Percentiles rank a stretch among this genome's conserved stretches.
These are phyloP conservation scores for Amauroascus niger DNA, from an alignment of 2,329 filamentous ascomycete species.

Conservation along the genomic window DNA sequence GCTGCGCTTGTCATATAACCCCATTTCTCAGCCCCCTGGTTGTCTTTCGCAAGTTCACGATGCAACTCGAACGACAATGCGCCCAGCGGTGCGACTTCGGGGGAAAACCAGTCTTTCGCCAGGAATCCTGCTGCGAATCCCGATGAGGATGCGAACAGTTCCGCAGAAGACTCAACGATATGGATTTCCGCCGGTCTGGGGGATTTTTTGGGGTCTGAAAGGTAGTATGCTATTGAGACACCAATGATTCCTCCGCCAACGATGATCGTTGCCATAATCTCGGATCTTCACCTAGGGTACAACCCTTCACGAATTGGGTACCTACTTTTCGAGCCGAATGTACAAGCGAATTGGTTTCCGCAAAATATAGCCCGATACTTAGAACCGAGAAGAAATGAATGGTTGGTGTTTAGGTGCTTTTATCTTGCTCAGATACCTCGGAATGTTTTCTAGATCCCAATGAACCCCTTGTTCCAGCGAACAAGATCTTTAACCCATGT, in stretches of 20 bases:
- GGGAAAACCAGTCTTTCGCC: slow-evolving; percentile 61
- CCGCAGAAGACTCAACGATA: slow-evolving; percentile 47
- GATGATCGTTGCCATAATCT: slow-evolving; percentile 51
- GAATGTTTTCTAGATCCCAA: too few relatives aligned
- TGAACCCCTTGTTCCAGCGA: too few relatives aligned
- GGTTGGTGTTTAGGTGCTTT: neutral
- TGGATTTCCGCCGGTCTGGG: slow-evolving; percentile 39
- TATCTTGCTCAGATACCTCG: too few relatives aligned
- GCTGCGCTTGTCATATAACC: slow-evolving; percentile 52
- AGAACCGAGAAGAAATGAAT: neutral
- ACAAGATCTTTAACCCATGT: too few relatives aligned
- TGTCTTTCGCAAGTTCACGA: slow-evolving; percentile 49
- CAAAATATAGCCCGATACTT: neutral
- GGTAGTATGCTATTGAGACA: slow-evolving; percentile 61
- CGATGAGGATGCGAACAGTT: slow-evolving; percentile 63
- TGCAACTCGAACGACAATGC: slow-evolving; percentile 62
- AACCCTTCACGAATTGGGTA: neutral
- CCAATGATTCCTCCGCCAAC: slow-evolving; percentile 63
- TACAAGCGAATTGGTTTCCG: too few relatives aligned
- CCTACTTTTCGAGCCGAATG: too few relatives aligned
- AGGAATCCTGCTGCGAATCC: slow-evolving; percentile 66
- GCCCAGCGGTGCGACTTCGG: slow-evolving; percentile 49
- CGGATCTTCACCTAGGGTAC: neutral
- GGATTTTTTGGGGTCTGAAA: slow-evolving; percentile 40
- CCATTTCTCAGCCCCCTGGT: slow-evolving; percentile 51